Evolutionary conservation across 495 filamentous ascomycete species (phyloP).

Genomic region (Penicillium paradoxum): DNA sequence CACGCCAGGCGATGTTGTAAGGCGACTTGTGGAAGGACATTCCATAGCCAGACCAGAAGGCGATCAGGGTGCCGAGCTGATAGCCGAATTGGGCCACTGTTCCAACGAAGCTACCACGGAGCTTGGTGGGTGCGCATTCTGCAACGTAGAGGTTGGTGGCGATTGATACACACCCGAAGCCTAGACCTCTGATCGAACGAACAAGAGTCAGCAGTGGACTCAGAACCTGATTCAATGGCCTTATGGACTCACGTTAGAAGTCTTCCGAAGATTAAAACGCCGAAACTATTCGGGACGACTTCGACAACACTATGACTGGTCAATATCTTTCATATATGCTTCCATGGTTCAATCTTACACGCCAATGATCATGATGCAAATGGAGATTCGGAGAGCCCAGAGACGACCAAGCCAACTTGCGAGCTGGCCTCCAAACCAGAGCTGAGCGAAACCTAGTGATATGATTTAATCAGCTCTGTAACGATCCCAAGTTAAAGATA

Average conservation of each 20-base stretch:
- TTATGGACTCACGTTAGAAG: constrained; percentile 25
- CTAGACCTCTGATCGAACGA: constrained; percentile 21
- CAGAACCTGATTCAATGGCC: not conserved
- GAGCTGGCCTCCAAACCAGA: constrained; percentile 29
- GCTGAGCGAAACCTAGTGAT: constrained; percentile 20
- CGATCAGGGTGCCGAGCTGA: constrained; percentile 31
- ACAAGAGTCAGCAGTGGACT: not conserved
- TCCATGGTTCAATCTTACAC: constrained; percentile 13
- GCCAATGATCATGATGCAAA: constrained; percentile 31
- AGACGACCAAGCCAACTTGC: constrained; percentile 29
- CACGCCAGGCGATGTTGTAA: constrained; percentile 36
- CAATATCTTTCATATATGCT: not conserved
- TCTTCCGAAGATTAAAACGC: constrained; percentile 31
- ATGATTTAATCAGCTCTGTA: not conserved
- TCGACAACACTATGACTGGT: constrained; percentile 23
- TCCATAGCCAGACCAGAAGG: constrained; percentile 37
- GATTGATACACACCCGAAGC: constrained; percentile 36
- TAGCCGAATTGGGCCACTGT: constrained; percentile 30
- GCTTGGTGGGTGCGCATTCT: constrained; percentile 30
- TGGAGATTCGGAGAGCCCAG: constrained; percentile 32
- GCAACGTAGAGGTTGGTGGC: constrained; percentile 37
- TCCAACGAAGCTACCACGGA: constrained; percentile 34
- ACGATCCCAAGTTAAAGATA: not conserved
- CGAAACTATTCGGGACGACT: constrained; percentile 35
- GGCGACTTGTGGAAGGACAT: constrained; percentile 38